Evolutionary conservation across 768 basidiomycete species (phyloP), one percentile per base, ranked within the genome.

Genomic region (Crepidotus variabilis): DNA sequence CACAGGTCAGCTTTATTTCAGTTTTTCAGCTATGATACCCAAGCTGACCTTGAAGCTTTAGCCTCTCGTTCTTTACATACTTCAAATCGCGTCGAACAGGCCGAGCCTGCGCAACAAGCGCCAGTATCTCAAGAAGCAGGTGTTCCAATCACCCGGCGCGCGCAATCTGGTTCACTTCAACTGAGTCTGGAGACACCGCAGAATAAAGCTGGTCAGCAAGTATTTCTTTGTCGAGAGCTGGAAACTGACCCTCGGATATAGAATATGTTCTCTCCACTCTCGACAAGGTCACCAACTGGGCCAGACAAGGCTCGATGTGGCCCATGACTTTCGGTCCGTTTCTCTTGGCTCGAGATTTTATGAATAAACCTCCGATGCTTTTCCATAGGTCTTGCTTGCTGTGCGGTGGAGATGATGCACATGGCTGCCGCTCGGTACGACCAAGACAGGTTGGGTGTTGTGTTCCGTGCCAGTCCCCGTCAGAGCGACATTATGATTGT

Each of bases 391-490:
- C 84, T 99, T 51, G 97, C 97, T 4, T 99, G 97, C 72, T 99
- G 97, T 72, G 97, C 97, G 21, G 97, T 99, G 32, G 97, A 99
- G 77, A 92, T 93, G 90, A 98, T 97, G 95, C 97, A 99, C 78
- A 96, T 98, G 94, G 97, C 97, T 50, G 95, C 97, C 43, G 92
- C 97, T 16, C 87, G 97, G 56, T 99, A 98, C 71, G 97, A 99
- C 72, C 97, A 98, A 71, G 97, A 99, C 71, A 85, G 97, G 58
- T 78, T 99, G 32, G 97, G 97, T 61, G 87, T 98, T 56, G 91
- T 99, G 43, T 99, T 99, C 79, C 93, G 97, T 77, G 97, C 96
- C n/a, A 93, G 89, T 77, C 97, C 97, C 47, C 88, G 97, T 59
- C 92, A 98, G 76, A 92, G 90, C 58, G 94, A 97, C 68, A 90